Percentiles rank a stretch among this genome's conserved stretches.
Conservation (phyloP, 164 flowering plant species). For the Magnolia sinica region DNA sequence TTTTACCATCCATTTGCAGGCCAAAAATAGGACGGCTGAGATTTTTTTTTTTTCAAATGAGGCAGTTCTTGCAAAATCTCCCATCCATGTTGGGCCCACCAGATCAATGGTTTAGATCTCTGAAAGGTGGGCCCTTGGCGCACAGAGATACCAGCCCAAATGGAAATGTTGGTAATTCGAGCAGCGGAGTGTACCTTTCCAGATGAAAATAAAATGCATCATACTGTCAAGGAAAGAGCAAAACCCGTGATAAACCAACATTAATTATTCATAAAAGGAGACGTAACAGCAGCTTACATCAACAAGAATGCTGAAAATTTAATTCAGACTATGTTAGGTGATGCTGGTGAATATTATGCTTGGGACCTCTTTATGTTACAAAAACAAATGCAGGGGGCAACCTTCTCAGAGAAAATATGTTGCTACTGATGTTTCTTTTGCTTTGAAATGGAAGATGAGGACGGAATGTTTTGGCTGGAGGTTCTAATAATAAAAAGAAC, state of each 20-base stretch:
- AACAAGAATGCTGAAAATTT: background rate
- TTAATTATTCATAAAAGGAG: background rate
- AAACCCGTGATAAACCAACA: background rate
- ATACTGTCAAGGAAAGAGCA: background rate
- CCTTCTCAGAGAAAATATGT: background rate
- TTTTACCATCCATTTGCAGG: no score
- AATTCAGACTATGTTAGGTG: background rate
- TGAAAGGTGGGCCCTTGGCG: no score
- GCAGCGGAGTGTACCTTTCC: no score
- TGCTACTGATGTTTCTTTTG: slow-evolving; percentile 56
- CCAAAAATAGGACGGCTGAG: no score
- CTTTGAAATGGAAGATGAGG: slow-evolving; percentile 34
- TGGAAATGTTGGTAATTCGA: no score
- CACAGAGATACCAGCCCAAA: no score
- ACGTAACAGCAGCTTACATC: background rate
- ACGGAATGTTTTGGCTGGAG: slow-evolving; percentile 28
- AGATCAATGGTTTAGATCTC: no score
- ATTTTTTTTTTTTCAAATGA: no score
- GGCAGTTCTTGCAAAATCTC: no score
- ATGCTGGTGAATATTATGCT: background rate
- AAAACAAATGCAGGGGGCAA: background rate
- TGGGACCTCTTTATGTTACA: background rate
- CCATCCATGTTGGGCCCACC: no score
- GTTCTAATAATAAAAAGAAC: slow-evolving; percentile 74
- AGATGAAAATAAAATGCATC: background rate